These are phyloP conservation scores for Mrakia blollopis DNA, from an alignment of 768 basidiomycete species.

Conservation along the genomic window DNA sequence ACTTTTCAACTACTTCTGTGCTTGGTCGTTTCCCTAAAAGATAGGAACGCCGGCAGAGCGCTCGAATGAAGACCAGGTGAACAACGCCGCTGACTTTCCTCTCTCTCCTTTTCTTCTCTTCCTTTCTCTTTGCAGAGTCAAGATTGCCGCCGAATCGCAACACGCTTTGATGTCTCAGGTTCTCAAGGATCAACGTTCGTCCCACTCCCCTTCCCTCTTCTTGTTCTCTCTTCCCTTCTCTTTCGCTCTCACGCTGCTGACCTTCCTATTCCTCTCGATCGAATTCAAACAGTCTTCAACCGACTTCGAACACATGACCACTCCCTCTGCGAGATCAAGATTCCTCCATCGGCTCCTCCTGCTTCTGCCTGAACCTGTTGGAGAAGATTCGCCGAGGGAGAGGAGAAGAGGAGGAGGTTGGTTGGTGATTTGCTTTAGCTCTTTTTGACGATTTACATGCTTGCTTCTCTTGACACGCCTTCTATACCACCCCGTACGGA, in stretches of 20 bases:
- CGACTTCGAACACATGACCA: slow-evolving; percentile 16
- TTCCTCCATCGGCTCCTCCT: not conserved
- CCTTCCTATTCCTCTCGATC: not conserved
- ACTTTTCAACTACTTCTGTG: not conserved
- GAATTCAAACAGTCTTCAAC: slow-evolving; percentile 7
- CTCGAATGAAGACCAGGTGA: too few species aligned
- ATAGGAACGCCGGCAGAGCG: not conserved
- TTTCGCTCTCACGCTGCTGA: not conserved
- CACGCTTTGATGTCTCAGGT: slow-evolving; percentile 91
- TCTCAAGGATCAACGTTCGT: slow-evolving; percentile 61
- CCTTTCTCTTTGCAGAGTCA: slow-evolving; percentile 55
- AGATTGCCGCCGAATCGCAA: slow-evolving; percentile 83
- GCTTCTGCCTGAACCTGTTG: not conserved
- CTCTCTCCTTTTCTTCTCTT: not conserved
- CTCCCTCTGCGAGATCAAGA: slow-evolving; percentile 15
- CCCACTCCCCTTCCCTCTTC: not conserved
- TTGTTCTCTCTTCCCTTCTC: not conserved
- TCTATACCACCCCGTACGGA: too few species aligned
- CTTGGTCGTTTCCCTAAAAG: not conserved
- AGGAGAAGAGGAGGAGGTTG: too few species aligned
- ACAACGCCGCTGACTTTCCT: not conserved
- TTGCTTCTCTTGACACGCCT: too few species aligned
- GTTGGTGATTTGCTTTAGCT: too few species aligned
- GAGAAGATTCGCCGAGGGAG: too few species aligned
- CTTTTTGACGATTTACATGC: too few species aligned